Percentiles rank a stretch among this genome's conserved stretches.
Conservation (phyloP, 257 asterid species). For the Salvia splendens region DNA sequence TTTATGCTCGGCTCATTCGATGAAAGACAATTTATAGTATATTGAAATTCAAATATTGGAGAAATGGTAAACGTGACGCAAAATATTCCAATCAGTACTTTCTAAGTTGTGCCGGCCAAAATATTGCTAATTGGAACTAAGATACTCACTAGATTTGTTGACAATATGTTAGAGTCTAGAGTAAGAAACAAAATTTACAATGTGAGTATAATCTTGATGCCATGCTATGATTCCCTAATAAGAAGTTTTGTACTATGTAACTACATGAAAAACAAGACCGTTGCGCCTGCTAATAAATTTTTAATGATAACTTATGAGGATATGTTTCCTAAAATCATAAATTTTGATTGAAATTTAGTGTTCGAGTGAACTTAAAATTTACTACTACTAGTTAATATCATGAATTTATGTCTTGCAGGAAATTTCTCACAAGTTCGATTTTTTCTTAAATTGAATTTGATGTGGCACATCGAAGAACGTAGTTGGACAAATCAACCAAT, state of each 20-base stretch:
- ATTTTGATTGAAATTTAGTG: no score
- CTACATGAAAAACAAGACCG: neutral
- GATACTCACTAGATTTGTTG: neutral
- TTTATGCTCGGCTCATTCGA: no score
- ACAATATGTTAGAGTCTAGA: neutral
- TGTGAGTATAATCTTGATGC: constrained; percentile 20
- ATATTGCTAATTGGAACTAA: neutral
- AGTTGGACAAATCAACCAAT: no score
- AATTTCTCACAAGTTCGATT: no score
- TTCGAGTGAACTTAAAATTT: no score
- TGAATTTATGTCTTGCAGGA: no score
- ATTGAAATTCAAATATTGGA: neutral
- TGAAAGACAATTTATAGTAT: neutral
- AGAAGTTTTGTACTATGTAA: neutral
- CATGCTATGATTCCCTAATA: constrained; percentile 23
- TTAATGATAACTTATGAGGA: no score
- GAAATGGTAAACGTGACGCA: neutral
- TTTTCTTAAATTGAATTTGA: no score
- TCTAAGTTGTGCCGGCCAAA: constrained; percentile 21
- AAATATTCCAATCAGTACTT: neutral
- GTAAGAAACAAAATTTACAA: neutral
- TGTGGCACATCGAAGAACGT: no score
- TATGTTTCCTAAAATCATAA: no score
- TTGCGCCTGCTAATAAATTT: neutral
- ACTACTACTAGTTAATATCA: no score